Evolutionary conservation across 106 monocot genomes (phyloP), one percentile per base, ranked within the genome.

Genomic region (Posidonia australis): DNA sequence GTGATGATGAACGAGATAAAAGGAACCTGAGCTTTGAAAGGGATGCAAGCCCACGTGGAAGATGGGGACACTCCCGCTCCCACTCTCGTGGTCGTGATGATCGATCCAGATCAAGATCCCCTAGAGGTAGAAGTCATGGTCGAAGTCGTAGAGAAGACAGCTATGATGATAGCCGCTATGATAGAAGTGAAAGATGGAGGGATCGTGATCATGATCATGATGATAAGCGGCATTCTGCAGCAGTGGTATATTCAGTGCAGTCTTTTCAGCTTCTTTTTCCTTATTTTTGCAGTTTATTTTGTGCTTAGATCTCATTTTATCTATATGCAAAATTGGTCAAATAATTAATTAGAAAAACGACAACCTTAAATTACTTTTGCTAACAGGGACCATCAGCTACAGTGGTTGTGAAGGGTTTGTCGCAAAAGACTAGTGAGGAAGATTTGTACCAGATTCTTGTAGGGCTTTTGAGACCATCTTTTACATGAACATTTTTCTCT

Each of bases 361-460:
- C 36, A 36, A 7, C 7, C 7, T 7, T 36, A 36, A 36, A 2
- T 36, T 49, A 49, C 49, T 17, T 49, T 21, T 42, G 10, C 4
- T 44, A 27, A 32, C 62, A 98, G 98, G 74, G 74, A 10, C 98
- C 91, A 76, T 91, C 91, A 49, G 87, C 98, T 23, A 98, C 98
- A 17, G 76, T 98, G 59, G 85, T 98, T 81, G 90, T 91, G 46
- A 98, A 91, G 70, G 98, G 98, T 46, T 66, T 98, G 51, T 87
- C 98, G 41, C 90, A 76, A 60, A 90, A 87, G 77, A 88, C 98
- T 20, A 81, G 74, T 13, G 98, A 98, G 65, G 98, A 98, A 72
- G 87, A 98, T 70, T 58, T 98, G 46, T 88, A 91, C 74, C 84
- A 91, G 68, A 84, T 87, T 60, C 87, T 98, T 63, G 98, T 98